Percentiles rank a stretch among this genome's conserved stretches.
These are phyloP conservation scores for Decorospora gaudefroyi DNA, from an alignment of 2,329 filamentous ascomycete genomes.

Conservation along the genomic window DNA sequence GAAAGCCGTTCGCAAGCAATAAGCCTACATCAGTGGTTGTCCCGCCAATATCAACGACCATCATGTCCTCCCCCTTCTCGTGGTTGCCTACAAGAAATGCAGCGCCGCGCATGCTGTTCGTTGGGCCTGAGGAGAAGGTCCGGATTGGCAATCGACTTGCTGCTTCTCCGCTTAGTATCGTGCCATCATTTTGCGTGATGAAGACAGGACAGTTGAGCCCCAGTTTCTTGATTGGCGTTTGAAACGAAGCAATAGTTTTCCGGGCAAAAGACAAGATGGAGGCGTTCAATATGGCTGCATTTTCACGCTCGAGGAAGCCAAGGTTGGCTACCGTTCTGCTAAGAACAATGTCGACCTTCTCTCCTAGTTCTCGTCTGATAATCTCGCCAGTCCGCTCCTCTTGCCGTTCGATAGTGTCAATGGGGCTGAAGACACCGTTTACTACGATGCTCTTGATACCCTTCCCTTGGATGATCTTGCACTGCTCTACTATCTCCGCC, in stretches of 20 bases:
- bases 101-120: conserved; percentile 59
- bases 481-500: conserved; percentile 52
- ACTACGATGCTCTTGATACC: conserved; percentile 58
- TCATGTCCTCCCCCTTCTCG: conserved; percentile 52
- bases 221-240: conserved; percentile 53
- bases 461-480: conserved; percentile 51
- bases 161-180: conserved; percentile 53
- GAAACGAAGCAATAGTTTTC: conserved; percentile 53
- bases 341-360: conserved; percentile 55
- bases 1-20: conserved; percentile 65
- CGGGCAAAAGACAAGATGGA: conserved; percentile 55
- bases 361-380: conserved; percentile 53
- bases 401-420: conserved; percentile 59
- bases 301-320: conserved; percentile 57
- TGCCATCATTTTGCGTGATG: conserved; percentile 60
- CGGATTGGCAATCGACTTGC: conserved; percentile 56
- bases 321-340: conserved; percentile 58
- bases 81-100: conserved; percentile 47
- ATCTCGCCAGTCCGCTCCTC: conserved; percentile 57
- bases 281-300: conserved; percentile 57
- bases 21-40: conserved; percentile 69
- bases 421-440: conserved; percentile 62
- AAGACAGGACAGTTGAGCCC: conserved; percentile 55
- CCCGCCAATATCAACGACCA: conserved; percentile 70
- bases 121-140: conserved; percentile 58